phyloP scores from a whole-genome alignment of 495 filamentous ascomycete species.

The Penicillium cinerascens region DNA sequence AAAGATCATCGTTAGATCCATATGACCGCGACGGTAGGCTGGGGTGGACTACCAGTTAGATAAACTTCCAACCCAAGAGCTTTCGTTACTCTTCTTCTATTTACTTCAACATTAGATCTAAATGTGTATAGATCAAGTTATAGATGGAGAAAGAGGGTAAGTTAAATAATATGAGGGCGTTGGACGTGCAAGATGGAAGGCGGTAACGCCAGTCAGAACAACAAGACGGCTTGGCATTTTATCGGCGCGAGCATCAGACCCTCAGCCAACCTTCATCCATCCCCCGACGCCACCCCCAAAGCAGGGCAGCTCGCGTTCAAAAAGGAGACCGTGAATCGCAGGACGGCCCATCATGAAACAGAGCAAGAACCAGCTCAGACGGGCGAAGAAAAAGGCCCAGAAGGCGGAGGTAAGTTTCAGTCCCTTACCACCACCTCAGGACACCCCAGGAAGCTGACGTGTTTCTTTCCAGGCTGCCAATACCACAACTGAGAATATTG shows the following conservation, averaged over 20 bases:
- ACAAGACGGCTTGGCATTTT: not conserved
- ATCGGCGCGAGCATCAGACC: not conserved
- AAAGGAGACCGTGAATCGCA: not conserved
- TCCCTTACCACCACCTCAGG: not conserved
- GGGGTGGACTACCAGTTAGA: too few species aligned
- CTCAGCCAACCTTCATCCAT: not conserved
- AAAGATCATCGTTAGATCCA: too few species aligned
- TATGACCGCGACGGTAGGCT: too few species aligned
- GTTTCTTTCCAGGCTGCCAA: slow-evolving; percentile 4
- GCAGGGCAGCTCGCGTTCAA: not conserved
- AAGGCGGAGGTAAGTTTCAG: slow-evolving; percentile 43
- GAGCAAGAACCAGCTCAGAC: slow-evolving; percentile 80
- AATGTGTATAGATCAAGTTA: not conserved
- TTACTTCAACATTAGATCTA: too few species aligned
- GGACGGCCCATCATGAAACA: slow-evolving; percentile 46
- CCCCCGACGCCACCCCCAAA: not conserved
- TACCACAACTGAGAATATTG: slow-evolving; percentile 2
- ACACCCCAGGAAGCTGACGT: slow-evolving; percentile 10
- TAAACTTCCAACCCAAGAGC: too few species aligned
- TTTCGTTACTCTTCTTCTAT: too few species aligned
- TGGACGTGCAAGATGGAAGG: not conserved
- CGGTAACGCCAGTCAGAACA: not conserved
- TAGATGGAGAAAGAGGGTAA: not conserved
- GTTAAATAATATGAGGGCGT: not conserved
- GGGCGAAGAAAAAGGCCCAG: slow-evolving; percentile 86